Conservation (phyloP, 306 rosid genomes). For the Hylodesmum podocarpum region DNA sequence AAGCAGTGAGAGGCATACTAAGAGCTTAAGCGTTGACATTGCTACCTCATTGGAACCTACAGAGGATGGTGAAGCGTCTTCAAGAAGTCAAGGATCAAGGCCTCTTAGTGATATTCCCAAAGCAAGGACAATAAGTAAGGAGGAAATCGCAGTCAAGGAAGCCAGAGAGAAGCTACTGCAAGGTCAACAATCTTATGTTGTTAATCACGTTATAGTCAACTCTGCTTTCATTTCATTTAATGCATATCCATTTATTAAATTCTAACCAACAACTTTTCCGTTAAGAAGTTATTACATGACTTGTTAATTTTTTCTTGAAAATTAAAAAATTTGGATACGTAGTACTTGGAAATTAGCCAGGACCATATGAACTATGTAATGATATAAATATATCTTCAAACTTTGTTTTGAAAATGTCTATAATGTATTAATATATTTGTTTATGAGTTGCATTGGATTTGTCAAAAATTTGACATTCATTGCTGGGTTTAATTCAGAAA, state of each 20-base stretch:
- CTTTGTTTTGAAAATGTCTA: background rate
- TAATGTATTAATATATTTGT: background rate
- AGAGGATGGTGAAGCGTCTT: conserved; percentile 39
- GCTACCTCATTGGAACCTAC: conserved; percentile 10
- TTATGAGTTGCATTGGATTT: background rate
- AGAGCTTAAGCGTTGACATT: conserved; percentile 61
- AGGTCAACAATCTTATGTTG: conserved; percentile 37
- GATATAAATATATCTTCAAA: no score
- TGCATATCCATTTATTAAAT: background rate
- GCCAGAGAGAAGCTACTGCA: conserved; percentile 47
- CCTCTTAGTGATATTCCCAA: conserved; percentile 35
- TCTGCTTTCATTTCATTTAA: background rate
- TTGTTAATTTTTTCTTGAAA: no score
- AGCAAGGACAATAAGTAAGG: conserved; percentile 33
- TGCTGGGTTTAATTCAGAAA: conserved; percentile 57
- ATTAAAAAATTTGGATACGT: no score
- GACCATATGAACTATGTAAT: no score
- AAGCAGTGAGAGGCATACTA: conserved; percentile 42
- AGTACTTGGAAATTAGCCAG: no score
- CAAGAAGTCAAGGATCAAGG: conserved; percentile 50
- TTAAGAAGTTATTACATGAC: no score
- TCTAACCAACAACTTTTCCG: background rate
- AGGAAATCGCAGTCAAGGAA: conserved; percentile 53
- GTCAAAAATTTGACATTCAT: background rate
- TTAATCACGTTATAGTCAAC: background rate